Percentiles rank a stretch among this genome's conserved stretches.
Evolutionary conservation across 1,284 basidiomycete genomes (phyloP).

Genomic region (Cutaneotrichosporon cutaneum): DNA sequence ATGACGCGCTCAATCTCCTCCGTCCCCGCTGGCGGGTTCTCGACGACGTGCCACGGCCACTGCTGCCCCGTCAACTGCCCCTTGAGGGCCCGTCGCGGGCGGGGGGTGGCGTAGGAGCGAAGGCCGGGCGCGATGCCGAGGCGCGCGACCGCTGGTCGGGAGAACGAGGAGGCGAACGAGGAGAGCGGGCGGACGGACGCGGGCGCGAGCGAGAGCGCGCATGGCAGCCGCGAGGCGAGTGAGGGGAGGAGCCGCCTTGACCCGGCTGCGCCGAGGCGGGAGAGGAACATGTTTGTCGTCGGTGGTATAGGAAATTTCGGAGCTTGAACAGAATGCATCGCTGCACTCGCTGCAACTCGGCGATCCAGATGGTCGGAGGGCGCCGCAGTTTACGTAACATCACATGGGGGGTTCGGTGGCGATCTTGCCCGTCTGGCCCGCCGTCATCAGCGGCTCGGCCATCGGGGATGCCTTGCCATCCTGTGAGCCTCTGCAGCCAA

Average conservation of each 20-base stretch:
- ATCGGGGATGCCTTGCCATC: too few relatives aligned
- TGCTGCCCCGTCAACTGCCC: constrained; percentile 4
- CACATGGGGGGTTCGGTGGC: background rate
- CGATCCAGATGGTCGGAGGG: background rate
- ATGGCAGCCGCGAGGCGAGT: background rate
- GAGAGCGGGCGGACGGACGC: background rate
- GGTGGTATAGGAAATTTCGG: background rate
- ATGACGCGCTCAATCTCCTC: constrained; percentile 27
- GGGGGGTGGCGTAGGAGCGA: background rate
- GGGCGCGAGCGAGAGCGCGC: background rate
- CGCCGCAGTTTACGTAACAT: background rate
- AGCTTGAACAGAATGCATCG: background rate
- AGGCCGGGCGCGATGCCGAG: constrained; percentile 1
- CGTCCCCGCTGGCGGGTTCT: constrained; percentile 6
- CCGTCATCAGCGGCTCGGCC: background rate
- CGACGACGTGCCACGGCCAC: constrained; percentile 25
- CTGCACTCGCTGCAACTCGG: background rate
- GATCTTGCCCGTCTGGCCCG: background rate
- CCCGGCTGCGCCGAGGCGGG: background rate
- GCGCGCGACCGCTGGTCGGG: background rate
- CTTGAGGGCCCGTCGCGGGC: background rate
- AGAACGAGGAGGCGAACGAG: background rate
- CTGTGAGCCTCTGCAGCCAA: too few relatives aligned
- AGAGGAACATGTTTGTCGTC: background rate
- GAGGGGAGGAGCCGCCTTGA: background rate